Conservation (phyloP, 2,329 filamentous ascomycete genomes). For the Fusarium sp. region DNA sequence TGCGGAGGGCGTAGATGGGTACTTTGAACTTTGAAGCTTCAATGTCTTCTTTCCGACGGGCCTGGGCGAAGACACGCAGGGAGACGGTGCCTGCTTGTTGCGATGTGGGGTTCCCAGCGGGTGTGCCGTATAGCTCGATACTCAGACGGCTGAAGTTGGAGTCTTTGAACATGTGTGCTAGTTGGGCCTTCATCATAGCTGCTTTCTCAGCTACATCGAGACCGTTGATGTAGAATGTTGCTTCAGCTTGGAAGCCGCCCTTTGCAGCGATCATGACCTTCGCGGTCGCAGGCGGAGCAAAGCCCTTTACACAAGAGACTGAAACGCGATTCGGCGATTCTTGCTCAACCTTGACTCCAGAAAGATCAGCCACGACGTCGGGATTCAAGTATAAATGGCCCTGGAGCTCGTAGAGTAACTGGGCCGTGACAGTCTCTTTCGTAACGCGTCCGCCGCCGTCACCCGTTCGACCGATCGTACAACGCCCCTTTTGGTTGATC, state of each 20-base stretch:
- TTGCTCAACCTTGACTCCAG: conserved; percentile 61
- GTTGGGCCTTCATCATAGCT: conserved; percentile 58
- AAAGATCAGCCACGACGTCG: conserved; percentile 59
- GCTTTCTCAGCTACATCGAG: conserved; percentile 60
- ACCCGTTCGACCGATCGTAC: conserved; percentile 54
- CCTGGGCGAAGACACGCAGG: conserved; percentile 62
- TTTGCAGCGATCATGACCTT: conserved; percentile 60
- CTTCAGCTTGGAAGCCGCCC: conserved; percentile 61
- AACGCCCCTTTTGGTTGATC: conserved; percentile 51
- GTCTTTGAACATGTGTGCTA: conserved; percentile 52
- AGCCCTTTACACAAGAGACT: conserved; percentile 50
- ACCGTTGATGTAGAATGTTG: conserved; percentile 59
- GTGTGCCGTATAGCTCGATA: conserved; percentile 55
- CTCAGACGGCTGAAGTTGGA: conserved; percentile 55
- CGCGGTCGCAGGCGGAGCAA: conserved; percentile 51
- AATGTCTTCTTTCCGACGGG: conserved; percentile 54
- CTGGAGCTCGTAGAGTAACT: conserved; percentile 62
- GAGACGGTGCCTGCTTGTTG: conserved; percentile 64
- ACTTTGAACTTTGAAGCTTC: conserved; percentile 55
- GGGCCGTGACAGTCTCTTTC: conserved; percentile 52
- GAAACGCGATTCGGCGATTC: conserved; percentile 49
- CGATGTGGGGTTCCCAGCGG: conserved; percentile 56
- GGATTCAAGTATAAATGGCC: conserved; percentile 60
- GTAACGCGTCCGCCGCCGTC: conserved; percentile 56
- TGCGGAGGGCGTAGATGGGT: conserved; percentile 55